Base-by-base conservation (phyloP, 176 grass and related monocot genomes). In the Tillandsia fasciculata region DNA sequence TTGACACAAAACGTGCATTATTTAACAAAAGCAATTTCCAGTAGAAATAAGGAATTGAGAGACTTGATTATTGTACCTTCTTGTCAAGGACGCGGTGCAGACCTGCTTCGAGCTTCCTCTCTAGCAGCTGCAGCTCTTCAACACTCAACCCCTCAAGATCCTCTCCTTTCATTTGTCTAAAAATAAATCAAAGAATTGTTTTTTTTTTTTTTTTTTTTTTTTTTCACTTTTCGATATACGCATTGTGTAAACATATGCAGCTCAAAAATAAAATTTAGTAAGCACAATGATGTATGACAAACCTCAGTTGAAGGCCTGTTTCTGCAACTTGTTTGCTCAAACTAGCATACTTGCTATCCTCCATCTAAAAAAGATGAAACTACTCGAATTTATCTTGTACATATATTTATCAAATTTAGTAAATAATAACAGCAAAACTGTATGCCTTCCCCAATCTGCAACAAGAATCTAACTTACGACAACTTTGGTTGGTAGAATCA, bases 141-240 rank as follows among this genome's bases (percentile, higher is more conserved):
- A 87, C 68, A 83, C 71, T 85, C 57, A 93, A 68, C 47, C 76
- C 78, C 15, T 92, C 82, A 83, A 99, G 89, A 33, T 85, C 84
- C 77, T 99, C 87, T 69, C 94, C 94, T 84, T 84, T 90, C 94
- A 99, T 82, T 67, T 86, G 89, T 64, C 94, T 99, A 67, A 51
- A 81, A 29, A 42, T 6, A 27, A 70, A 52, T 11, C 12, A 76
- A 64, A 52, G 64, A 54, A 26, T 61, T 47, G 51, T 11, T 47
- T 71, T 42, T 64, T 7, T 10, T 23, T 20, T 79, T 71, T 3
- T 5, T 26, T 12, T 26, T 24, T 24, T 42, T 64, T 7, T 10
- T 23, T 18, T 79, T 71, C 2, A 5, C 17, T 12, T 26, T 24
- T 69, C 13, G 13, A 15, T 18, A 1, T 11, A 68, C 71, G 63